These are phyloP conservation scores for Cutaneotrichosporon dermatis DNA, from an alignment of 1,284 basidiomycete genomes.

Conservation along the genomic window DNA sequence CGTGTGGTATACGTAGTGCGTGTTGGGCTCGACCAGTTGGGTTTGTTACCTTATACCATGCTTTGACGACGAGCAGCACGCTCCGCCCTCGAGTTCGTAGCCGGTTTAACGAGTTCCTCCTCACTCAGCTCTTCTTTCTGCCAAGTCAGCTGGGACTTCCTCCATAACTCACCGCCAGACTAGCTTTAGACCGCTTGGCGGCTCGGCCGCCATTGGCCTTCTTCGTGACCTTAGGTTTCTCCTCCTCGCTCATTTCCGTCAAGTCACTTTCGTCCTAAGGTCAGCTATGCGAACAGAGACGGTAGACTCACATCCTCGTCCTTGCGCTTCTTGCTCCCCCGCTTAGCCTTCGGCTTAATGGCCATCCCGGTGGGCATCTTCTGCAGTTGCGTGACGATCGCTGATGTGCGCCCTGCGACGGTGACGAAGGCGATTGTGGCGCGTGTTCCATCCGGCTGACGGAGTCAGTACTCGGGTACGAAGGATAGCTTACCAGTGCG, in stretches of 20 bases:
- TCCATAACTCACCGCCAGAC: too few species aligned
- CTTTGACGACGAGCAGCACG: not conserved
- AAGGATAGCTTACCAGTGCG: constrained; percentile 53
- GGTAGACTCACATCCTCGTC: not conserved
- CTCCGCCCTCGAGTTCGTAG: not conserved
- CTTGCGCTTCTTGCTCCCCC: constrained; percentile 5
- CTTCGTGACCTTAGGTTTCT: not conserved
- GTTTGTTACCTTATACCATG: too few species aligned
- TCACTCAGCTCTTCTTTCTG: not conserved
- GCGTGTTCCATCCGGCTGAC: constrained; percentile 62
- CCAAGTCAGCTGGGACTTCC: too few species aligned
- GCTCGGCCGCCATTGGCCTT: too few species aligned
- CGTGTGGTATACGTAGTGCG: too few species aligned
- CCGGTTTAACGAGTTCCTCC: not conserved
- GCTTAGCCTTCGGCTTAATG: constrained; percentile 1
- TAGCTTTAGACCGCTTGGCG: too few species aligned
- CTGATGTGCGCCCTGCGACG: constrained; percentile 75
- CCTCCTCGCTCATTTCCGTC: constrained; percentile 3
- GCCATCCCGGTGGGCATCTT: constrained; percentile 41
- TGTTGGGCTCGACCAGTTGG: too few species aligned
- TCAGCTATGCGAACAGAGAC: not conserved
- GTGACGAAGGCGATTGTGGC: constrained; percentile 73
- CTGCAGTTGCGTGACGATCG: constrained; percentile 66
- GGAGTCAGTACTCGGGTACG: not conserved
- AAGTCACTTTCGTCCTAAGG: not conserved